phyloP scores from a whole-genome alignment of 805 yeast genomes.

The Ogataea ganodermae region DNA sequence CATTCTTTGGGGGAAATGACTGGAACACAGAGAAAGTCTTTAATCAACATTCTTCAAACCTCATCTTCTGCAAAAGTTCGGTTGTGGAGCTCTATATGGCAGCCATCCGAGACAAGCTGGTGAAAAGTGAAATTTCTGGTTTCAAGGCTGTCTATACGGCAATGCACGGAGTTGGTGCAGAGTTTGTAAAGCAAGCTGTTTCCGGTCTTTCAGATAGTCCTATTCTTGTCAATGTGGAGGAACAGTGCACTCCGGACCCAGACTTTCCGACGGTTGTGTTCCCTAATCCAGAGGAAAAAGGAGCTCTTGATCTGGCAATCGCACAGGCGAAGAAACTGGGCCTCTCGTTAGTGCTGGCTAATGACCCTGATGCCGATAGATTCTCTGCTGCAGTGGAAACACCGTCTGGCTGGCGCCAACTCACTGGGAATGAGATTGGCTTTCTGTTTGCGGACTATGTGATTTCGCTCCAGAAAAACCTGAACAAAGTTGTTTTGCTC shows the following conservation, averaged over 20 bases:
- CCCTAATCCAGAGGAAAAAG: constrained; percentile 96
- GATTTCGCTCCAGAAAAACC: constrained; percentile 36
- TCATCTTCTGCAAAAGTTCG: constrained; percentile 45
- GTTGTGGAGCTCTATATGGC: constrained; percentile 45
- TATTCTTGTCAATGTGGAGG: constrained; percentile 47
- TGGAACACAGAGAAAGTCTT: constrained; percentile 37
- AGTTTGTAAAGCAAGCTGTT: constrained; percentile 50
- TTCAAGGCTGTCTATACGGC: constrained; percentile 81
- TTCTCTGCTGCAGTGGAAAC: constrained; percentile 74
- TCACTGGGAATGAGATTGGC: constrained; percentile 92
- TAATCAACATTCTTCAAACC: constrained; percentile 18
- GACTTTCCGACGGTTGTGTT: constrained; percentile 81
- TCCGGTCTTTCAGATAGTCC: constrained; percentile 37
- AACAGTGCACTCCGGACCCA: constrained; percentile 81
- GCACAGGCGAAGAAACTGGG: constrained; percentile 52
- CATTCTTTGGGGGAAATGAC: constrained; percentile 50
- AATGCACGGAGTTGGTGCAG: constrained; percentile 91
- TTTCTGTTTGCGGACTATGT: constrained; percentile 73
- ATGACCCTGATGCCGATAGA: constrained; percentile 97
- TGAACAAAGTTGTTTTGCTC: constrained; percentile 53
- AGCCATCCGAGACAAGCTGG: constrained; percentile 36
- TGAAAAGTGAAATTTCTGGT: constrained; percentile 32
- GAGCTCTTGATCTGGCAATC: constrained; percentile 80
- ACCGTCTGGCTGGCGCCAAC: constrained; percentile 65
- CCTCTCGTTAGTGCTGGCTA: constrained; percentile 69